Base-by-base conservation (phyloP, 148 eudicot genomes). In the Pouteria glomerata region DNA sequence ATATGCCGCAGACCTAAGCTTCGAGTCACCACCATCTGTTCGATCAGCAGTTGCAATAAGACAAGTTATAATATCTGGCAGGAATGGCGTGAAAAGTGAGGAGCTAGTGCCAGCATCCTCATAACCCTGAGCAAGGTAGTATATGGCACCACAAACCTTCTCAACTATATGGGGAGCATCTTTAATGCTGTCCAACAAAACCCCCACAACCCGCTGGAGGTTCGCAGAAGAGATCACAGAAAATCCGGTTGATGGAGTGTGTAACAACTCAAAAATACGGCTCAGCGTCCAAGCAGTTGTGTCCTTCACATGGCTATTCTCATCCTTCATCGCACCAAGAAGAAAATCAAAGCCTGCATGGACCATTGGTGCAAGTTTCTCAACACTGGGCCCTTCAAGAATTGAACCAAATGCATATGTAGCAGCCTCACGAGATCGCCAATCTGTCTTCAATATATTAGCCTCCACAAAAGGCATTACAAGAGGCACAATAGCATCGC, bases 211-310 rank as follows among this genome's bases (percentile, higher is more conserved):
- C 41, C 63, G 82, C 55, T 75, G 85, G 39, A 80, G 75, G 72
- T 87, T 85, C 56, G 79, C 69, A 41, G 63, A 73, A 51, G 82
- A 66, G n/a, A 87, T 77, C 50, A 85, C 80, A 8, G 89, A 73
- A 41, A 74, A 81, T 37, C 84, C 91, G 61, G 76, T 76, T 18
- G 75, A 69, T 39, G 91, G 84, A n/a, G 77, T 68, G 68, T 87
- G 89, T 57, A 87, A 48, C 63, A 87, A 69, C 79, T 85, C 89
- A 78, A 85, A 87, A 67, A 87, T 81, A 39, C 87, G 82, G 71
- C 89, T 76, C 68, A 87, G 79, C 4, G 91, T 83, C 91, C 91
- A 87, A 39, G 91, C 91, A 53, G 91, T 87, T 19, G 91, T 87
- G 69, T 87, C 91, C 83, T 82, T 81, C 26, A 87, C 91, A 77